Percentiles rank a stretch among this genome's conserved stretches.
phyloP scores from a whole-genome alignment of 129 eudicot species.

The Chrysanthemum lavandulifolium region DNA sequence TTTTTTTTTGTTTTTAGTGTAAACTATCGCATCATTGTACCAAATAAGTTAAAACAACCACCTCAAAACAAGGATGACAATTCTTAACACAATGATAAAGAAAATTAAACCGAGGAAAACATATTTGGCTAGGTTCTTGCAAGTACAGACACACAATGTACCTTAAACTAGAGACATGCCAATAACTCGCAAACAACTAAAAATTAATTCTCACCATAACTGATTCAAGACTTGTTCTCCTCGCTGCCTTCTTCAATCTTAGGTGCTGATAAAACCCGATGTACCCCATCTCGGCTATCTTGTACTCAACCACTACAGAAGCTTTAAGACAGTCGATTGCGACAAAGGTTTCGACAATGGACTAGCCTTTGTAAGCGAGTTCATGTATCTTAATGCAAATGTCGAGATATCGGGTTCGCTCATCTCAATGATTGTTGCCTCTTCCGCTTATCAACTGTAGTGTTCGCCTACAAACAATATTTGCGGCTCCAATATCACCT shows the following conservation, averaged over 20 bases:
- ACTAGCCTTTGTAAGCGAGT: slow-evolving; percentile 88
- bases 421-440: slow-evolving; percentile 86
- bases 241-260: slow-evolving; percentile 92
- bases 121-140: not conserved
- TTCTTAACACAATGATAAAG: no score
- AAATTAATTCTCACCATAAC: not conserved
- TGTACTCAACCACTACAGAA: slow-evolving; percentile 91
- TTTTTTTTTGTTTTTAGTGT: no score
- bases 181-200: slow-evolving; percentile 10
- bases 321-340: slow-evolving; percentile 82
- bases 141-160: slow-evolving; percentile 20
- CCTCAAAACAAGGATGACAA: no score
- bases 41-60: no score
- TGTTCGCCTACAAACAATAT: slow-evolving; percentile 81
- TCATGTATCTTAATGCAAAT: slow-evolving; percentile 92
- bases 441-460: slow-evolving; percentile 96
- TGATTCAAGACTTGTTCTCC: slow-evolving; percentile 48
- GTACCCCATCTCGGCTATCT: slow-evolving; percentile 94
- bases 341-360: slow-evolving; percentile 75
- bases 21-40: no score
- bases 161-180: not conserved
- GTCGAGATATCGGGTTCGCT: slow-evolving; percentile 91
- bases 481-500: slow-evolving; percentile 95
- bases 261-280: slow-evolving; percentile 81
- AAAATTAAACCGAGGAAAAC: not conserved